Evolutionary conservation across 1,284 basidiomycete species (phyloP).

Genomic region (Filobasidium uniguttulatum): DNA sequence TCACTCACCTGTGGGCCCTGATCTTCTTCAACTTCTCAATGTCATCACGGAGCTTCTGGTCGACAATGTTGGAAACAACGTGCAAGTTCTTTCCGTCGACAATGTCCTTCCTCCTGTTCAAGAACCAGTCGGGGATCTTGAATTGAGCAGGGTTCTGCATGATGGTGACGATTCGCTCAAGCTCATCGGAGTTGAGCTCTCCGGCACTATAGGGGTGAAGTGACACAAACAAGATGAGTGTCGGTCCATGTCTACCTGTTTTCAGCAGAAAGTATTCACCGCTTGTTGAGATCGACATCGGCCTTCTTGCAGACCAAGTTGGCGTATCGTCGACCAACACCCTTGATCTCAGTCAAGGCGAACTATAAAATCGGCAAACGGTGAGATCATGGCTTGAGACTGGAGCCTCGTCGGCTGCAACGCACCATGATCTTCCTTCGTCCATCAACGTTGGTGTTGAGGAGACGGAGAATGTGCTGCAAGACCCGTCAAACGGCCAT

Average conservation of each 20-base stretch:
- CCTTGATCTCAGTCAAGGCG: constrained; percentile 95
- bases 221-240: too few species aligned
- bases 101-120: constrained; percentile 98
- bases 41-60: constrained; percentile 98
- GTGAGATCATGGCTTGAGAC: background rate
- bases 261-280: constrained; percentile 46
- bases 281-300: constrained; percentile 96
- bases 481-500: constrained; percentile 10
- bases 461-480: constrained; percentile 91
- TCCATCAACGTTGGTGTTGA: constrained; percentile 99
- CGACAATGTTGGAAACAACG: constrained; percentile 91
- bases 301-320: constrained; percentile 99
- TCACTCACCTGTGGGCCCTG: constrained; percentile 62
- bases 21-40: constrained; percentile 99
- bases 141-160: constrained; percentile 99
- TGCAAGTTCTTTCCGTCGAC: constrained; percentile 95
- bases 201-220: constrained; percentile 50
- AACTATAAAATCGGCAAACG: constrained; percentile 36
- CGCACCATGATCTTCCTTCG: constrained; percentile 83
- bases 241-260: background rate
- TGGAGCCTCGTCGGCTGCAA: background rate
- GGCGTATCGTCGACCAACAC: constrained; percentile 96
- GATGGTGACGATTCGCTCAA: constrained; percentile 98
- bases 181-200: constrained; percentile 90
- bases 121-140: constrained; percentile 97